Evolutionary conservation across 371 early-diverging fungal species (phyloP).

Genomic region (Syncephalis plumigaleata): DNA sequence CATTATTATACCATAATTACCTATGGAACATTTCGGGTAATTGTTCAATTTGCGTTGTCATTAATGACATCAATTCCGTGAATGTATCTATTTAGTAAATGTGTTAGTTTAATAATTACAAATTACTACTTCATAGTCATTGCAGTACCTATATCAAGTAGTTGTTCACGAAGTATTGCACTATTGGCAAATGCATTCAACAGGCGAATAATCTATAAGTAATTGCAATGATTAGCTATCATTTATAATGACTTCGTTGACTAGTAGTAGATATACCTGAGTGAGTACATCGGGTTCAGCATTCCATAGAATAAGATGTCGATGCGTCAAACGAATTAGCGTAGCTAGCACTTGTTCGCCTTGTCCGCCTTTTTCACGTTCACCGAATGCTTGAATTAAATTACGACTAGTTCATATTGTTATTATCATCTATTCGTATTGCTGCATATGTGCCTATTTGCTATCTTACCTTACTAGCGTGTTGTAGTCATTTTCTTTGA

Average conservation of each 20-base stretch:
- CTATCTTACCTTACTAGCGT: conserved; percentile 22
- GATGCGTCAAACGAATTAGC: conserved; percentile 32
- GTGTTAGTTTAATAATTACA: background rate
- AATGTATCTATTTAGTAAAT: conserved; percentile 21
- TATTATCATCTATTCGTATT: background rate
- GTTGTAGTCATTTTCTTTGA: conserved; percentile 37
- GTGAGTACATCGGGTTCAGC: conserved; percentile 48
- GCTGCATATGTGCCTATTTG: background rate
- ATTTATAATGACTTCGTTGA: background rate
- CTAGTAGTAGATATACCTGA: conserved; percentile 18
- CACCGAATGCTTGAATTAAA: conserved; percentile 32
- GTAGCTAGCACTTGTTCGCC: conserved; percentile 38
- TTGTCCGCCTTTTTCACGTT: conserved; percentile 34
- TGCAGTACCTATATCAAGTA: background rate
- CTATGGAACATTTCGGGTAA: conserved; percentile 47
- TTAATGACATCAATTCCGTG: conserved; percentile 32
- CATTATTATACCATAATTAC: conserved; percentile 11
- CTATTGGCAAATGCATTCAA: background rate
- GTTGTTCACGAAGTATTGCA: background rate
- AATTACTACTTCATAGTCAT: background rate
- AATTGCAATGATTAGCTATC: background rate
- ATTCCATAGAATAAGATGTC: conserved; percentile 49
- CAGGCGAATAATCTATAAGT: background rate
- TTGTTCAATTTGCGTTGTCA: conserved; percentile 34
- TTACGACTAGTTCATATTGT: conserved; percentile 17